Base-by-base conservation (phyloP, 495 filamentous ascomycete species). In the Xanthoparmelia taractica region DNA sequence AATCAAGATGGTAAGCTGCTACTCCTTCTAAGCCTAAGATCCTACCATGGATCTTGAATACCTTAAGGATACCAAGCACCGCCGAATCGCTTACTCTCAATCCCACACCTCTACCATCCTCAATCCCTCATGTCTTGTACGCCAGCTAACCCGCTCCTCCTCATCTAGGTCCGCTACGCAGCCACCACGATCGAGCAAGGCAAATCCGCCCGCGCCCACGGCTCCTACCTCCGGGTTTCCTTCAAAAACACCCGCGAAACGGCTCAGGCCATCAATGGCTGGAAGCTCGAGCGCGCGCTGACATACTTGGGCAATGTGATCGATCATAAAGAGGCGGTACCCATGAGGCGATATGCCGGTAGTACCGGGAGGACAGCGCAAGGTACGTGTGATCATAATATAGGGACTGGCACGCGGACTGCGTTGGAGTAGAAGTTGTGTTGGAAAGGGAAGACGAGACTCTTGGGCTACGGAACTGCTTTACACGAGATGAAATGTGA, bases 221-320 rank as follows among this genome's bases (percentile, higher is more conserved):
- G 95, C 77, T 89, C 92, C 76, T 97, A 97, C 85, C 90, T 99
- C 69, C 92, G 94, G 73, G 92, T 96, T 74, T 94, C 89, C 71
- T 97, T 96, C 88, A 97, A 97, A 86, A 97, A 98, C 86, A 97
- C 94, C 78, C 90, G 93, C 75, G 95, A 99, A 84, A 96, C 94
- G 68, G 95, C 94, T 63, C 92, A 97, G 82, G 92, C 93, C 67
- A 92, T 97, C 86, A 97, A 91, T 79, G 93, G 94, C 79, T 96
- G 93, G 94, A 97, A 97, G 84, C 82, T 97, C 73, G 81, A 87
- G 78, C 94, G 94, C 74, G 95, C 94, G 67, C 80, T 96, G 70
- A 84, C 82, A 73, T 99, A 92, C 87, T 87, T 99, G 74, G 90
- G 94, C 81, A 97, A 97, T 77, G 94, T 99, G 69, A 85, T 86